Conservation (phyloP, 192 early-diverging fungal genomes). For the Podila clonocystis region DNA sequence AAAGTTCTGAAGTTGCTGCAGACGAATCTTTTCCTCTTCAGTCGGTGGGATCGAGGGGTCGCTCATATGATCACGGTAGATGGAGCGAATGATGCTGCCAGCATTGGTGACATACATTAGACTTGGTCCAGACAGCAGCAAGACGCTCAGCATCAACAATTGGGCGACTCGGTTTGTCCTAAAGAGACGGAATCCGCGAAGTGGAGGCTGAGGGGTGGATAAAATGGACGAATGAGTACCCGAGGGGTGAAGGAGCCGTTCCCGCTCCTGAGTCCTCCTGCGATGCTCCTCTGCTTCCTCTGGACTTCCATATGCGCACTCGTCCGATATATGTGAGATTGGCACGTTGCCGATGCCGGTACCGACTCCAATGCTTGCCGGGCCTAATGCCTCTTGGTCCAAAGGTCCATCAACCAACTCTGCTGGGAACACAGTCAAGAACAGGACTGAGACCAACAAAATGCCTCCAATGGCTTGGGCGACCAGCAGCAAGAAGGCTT, state of each 20-base stretch:
- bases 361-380: constrained; percentile 5
- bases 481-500: constrained; percentile 62
- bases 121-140: constrained; percentile 43
- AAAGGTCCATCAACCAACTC: not conserved
- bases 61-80: constrained; percentile 41
- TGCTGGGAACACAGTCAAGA: constrained; percentile 21
- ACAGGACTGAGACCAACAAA: constrained; percentile 52
- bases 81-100: constrained; percentile 51
- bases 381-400: not conserved
- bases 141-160: constrained; percentile 20
- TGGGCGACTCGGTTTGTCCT: constrained; percentile 21
- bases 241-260: constrained; percentile 12
- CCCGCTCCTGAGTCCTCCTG: constrained; percentile 16
- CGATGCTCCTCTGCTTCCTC: constrained; percentile 18
- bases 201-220: not conserved
- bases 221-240: not conserved
- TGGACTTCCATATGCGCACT: not conserved
- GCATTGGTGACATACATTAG: constrained; percentile 58
- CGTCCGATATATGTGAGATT: not conserved
- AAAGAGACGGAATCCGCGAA: constrained; percentile 39
- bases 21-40: constrained; percentile 14
- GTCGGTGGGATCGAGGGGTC: constrained; percentile 40
- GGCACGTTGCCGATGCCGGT: not conserved
- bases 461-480: constrained; percentile 55
- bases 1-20: constrained; percentile 49